Base-by-base conservation (phyloP, 2,329 filamentous ascomycete genomes). In the Colletotrichum coccodes region DNA sequence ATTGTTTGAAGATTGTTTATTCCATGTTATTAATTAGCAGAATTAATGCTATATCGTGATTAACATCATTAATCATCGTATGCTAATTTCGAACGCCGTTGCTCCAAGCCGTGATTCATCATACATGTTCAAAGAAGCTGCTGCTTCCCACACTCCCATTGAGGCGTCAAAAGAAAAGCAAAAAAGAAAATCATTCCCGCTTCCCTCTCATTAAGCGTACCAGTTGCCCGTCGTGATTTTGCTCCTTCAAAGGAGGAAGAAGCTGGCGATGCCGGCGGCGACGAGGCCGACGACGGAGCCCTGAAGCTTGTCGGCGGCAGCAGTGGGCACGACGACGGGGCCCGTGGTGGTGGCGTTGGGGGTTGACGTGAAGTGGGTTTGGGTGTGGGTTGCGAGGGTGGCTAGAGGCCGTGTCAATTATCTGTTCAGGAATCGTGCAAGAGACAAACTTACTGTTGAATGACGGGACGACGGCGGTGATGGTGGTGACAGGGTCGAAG, bases 221-320 rank as follows among this genome's bases (percentile, higher is more conserved):
- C 21, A 34, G n/a, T 42, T 14, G 32, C 26, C 5, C 21, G 7
- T 23, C 21, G 3, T 28, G 23, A 60, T 59, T 36, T 30, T 18
- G n/a, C 4, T 38, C 36, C 5, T 6, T 71, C 74, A 80, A 63
- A 80, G 54, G 72, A 80, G 73, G 71, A 79, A 74, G 56, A 81
- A 71, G 21, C 78, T 76, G 73, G 80, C 76, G 71, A 79, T 77
- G 70, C 77, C 78, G 68, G 80, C 80, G 40, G 77, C 79, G 64
- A 81, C 61, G n/a, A 80, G 72, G 38, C 79, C 79, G 47, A 71
- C 75, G 70, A 78, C 76, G 56, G 79, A 80, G 52, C 72, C 72
- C 69, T 79, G 73, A 76, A 70, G 50, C 63, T 53, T 68, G 57
- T 68, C 65, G 58, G 68, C 71, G 18, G 77, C 77, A 36, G 77